phyloP scores from a whole-genome alignment of 2,329 filamentous ascomycete genomes.

The Gaeumannomyces sp. region DNA sequence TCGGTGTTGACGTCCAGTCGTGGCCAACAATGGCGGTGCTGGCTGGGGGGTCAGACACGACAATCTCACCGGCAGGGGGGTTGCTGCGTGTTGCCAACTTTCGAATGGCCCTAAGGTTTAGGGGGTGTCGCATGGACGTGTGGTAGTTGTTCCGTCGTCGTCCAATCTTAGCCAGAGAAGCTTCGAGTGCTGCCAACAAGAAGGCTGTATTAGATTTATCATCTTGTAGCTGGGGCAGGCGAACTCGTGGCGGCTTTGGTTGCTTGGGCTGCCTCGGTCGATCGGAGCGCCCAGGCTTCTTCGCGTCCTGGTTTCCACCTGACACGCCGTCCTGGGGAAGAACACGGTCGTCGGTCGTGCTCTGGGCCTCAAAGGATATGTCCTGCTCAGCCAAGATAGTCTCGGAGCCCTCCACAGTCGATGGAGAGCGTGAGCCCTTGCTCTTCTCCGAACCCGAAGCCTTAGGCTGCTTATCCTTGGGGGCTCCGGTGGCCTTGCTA shows the following conservation, averaged over 20 bases:
- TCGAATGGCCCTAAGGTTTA: not conserved
- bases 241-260: conserved; percentile 25
- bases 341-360: not conserved
- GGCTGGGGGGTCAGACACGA: too few species aligned
- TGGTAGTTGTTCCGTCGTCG: conserved; percentile 22
- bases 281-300: conserved; percentile 10
- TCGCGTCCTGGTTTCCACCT: not conserved
- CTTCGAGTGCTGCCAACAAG: conserved; percentile 35
- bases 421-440: not conserved
- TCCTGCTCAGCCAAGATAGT: not conserved
- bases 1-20: not conserved
- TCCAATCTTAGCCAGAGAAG: conserved; percentile 26
- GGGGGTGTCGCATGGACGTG: conserved; percentile 12
- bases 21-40: not conserved
- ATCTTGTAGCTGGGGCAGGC: conserved; percentile 33
- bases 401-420: not conserved
- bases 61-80: not conserved
- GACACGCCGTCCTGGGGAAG: not conserved
- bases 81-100: not conserved
- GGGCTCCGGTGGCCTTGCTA: not conserved
- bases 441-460: not conserved
- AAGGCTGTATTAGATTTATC: conserved; percentile 40
- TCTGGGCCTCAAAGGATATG: not conserved
- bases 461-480: not conserved
- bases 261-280: conserved; percentile 17